Evolutionary conservation across 805 yeast genomes (phyloP), one percentile per base, ranked within the genome.

Genomic region (Starmerella davenportii): DNA sequence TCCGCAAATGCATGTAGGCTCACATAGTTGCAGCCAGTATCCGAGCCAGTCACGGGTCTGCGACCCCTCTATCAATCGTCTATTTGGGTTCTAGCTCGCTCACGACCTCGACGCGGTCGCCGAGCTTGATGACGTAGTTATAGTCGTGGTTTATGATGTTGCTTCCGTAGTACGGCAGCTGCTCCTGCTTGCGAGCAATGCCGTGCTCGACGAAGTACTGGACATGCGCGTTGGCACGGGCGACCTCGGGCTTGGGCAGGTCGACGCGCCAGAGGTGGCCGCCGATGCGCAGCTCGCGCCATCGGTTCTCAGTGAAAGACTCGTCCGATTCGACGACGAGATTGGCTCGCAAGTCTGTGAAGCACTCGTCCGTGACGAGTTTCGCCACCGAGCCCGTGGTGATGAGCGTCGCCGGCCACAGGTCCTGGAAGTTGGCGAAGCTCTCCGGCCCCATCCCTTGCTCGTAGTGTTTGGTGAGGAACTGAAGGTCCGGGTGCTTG

Each of bases 291-390:
- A 57, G 34, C 15, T 30, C 25, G n/a, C 44, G 40, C 59, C 59
- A 58, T 36, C 50, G 55, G 36, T 58, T 61, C 33, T 56, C 61
- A 21, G 46, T 52, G 50, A 51, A 58, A 13, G 61, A 49, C 40
- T 51, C 52, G n/a, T 43, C 51, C 3, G 55, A 51, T 15, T 43
- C 45, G 8, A 56, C 40, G 5, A 55, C 50, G 21, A 58, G 27
- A 38, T 58, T 58, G 31, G 59, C 56, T 11, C 61, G 41, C 41
- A 58, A 57, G 41, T 56, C 55, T n/a, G 54, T 33, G 5, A 17
- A 34, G 7, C 46, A 49, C 11, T 42, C 46, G 3, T 48, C 49
- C 17, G 35, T 37, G 19, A 37, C 41, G 9, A 56, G 44, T 19
- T 53, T 55, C 1, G 37, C 49, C 4, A 48, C 40, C 3, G 58